Percentiles rank a stretch among this genome's conserved stretches.
Evolutionary conservation across 2,329 filamentous ascomycete genomes (phyloP).

Genomic region (Dothistroma septosporum): DNA sequence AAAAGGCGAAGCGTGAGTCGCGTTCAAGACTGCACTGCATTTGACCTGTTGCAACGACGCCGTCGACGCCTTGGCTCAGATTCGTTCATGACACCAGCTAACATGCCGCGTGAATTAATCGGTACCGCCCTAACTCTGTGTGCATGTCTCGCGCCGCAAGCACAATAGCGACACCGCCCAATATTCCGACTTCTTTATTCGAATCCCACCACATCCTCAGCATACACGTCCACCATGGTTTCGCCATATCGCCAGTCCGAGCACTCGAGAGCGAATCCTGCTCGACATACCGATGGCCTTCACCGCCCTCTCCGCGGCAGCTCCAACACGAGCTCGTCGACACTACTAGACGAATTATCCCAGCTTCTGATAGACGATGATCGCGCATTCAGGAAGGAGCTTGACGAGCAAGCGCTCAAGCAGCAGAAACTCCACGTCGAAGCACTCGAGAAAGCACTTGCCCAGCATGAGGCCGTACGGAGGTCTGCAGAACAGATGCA

Average conservation of each 20-base stretch:
- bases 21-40: too few species aligned
- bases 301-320: constrained; percentile 9
- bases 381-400: constrained; percentile 14
- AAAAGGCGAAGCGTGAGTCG: too few species aligned
- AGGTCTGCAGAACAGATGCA: constrained; percentile 15
- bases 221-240: constrained; percentile 11
- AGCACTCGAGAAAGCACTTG: constrained; percentile 18
- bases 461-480: constrained; percentile 18
- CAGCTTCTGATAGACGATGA: constrained; percentile 18
- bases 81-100: neutral
- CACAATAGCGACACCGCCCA: neutral
- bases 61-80: neutral
- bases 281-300: constrained; percentile 9
- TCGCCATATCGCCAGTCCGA: constrained; percentile 15
- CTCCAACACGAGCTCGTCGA: constrained; percentile 4
- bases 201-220: neutral
- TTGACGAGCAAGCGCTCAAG: constrained; percentile 17
- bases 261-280: constrained; percentile 15
- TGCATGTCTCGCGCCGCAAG: neutral
- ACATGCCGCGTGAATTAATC: neutral
- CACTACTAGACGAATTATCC: constrained; percentile 16
- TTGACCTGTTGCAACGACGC: too few species aligned
- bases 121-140: neutral
- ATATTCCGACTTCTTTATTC: neutral
- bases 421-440: constrained; percentile 21